phyloP scores from a whole-genome alignment of 371 early-diverging fungal species.

The Haplosporangium sp. region DNA sequence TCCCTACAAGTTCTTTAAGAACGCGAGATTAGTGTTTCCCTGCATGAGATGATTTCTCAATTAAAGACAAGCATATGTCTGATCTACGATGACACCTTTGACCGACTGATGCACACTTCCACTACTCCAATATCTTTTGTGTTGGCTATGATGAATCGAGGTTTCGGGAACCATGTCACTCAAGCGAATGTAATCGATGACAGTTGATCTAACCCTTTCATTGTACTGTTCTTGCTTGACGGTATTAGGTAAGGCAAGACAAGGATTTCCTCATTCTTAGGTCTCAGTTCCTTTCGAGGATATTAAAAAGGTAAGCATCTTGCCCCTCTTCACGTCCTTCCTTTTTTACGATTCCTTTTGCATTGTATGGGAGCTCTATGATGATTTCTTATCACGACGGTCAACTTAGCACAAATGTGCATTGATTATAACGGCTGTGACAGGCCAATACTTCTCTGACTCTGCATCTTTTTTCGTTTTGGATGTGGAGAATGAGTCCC shows the following conservation, averaged over 20 bases:
- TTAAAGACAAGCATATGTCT: slow-evolving; percentile 59
- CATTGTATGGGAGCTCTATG: slow-evolving; percentile 39
- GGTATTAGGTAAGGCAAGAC: not conserved
- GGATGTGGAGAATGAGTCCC: slow-evolving; percentile 8
- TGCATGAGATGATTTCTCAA: slow-evolving; percentile 56
- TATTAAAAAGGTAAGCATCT: slow-evolving; percentile 14
- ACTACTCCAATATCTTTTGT: slow-evolving; percentile 6
- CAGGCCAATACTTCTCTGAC: slow-evolving; percentile 54
- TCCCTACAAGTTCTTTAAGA: not conserved
- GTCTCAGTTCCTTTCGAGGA: too few species aligned
- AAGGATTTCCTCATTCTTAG: too few species aligned
- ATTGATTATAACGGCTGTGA: slow-evolving; percentile 58
- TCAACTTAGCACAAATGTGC: slow-evolving; percentile 55
- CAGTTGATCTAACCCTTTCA: slow-evolving; percentile 10
- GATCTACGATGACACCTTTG: slow-evolving; percentile 55
- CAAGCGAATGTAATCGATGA: too few species aligned
- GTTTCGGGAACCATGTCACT: too few species aligned
- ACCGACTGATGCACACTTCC: slow-evolving; percentile 54
- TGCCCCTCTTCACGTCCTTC: not conserved
- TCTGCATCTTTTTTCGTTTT: not conserved
- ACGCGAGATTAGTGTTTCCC: slow-evolving; percentile 13
- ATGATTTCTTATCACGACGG: slow-evolving; percentile 58
- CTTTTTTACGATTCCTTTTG: slow-evolving; percentile 5
- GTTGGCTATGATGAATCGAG: not conserved
- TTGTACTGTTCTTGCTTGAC: not conserved